Percentiles rank a stretch among this genome's conserved stretches.
Evolutionary conservation across 768 basidiomycete genomes (phyloP).

Genomic region (Amanita exitialis): DNA sequence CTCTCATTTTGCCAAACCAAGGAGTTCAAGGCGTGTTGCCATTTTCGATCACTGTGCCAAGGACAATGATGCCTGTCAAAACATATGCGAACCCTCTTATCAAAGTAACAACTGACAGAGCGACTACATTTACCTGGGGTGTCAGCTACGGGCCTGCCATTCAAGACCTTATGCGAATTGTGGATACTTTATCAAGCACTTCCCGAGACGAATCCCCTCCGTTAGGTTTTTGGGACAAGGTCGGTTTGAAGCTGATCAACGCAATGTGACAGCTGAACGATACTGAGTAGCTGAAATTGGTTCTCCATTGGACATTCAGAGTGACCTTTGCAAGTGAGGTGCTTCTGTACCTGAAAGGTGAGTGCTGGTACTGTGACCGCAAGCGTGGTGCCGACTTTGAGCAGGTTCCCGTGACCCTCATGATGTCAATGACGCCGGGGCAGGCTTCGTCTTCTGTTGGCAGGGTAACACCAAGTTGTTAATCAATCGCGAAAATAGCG

Average conservation of each 20-base stretch:
- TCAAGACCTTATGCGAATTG: constrained; percentile 74
- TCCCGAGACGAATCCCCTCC: constrained; percentile 75
- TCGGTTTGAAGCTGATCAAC: constrained; percentile 18
- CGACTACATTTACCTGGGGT: constrained; percentile 81
- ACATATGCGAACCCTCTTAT: constrained; percentile 75
- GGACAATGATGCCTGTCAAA: constrained; percentile 94
- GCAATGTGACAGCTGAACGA: constrained; percentile 1
- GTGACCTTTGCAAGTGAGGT: constrained; percentile 63
- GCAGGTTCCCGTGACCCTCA: constrained; percentile 81
- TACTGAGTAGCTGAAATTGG: constrained; percentile 47
- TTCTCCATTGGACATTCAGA: constrained; percentile 75
- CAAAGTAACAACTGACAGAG: constrained; percentile 48
- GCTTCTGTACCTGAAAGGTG: constrained; percentile 82
- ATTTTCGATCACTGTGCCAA: constrained; percentile 61
- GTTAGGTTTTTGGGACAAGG: constrained; percentile 95
- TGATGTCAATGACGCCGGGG: constrained; percentile 53
- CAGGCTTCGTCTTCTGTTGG: constrained; percentile 86
- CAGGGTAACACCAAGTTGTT: constrained; percentile 61
- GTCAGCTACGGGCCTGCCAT: constrained; percentile 80
- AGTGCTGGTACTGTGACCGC: constrained; percentile 5
- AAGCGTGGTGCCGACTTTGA: neutral
- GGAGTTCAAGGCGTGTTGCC: constrained; percentile 40
- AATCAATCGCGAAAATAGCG: constrained; percentile 60
- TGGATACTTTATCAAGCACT: constrained; percentile 73
- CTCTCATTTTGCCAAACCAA: constrained; percentile 46